Evolutionary conservation across 2,329 filamentous ascomycete genomes (phyloP).

Genomic region (Canariomyces notabilis): DNA sequence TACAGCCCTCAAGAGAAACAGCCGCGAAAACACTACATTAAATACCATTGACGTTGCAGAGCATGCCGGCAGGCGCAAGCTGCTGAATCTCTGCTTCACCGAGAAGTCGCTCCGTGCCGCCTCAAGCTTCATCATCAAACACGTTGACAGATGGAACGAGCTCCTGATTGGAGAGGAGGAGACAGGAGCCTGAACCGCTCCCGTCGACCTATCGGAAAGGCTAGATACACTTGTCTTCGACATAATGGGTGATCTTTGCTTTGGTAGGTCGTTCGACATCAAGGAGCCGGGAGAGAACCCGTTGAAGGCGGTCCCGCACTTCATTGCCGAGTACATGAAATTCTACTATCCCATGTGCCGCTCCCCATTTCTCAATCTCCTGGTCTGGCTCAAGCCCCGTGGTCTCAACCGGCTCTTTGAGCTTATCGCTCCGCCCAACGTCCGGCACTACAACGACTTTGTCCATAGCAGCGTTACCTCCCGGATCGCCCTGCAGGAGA

Average conservation of each 20-base stretch:
- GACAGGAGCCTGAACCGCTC: constrained; percentile 16
- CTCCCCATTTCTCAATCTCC: constrained; percentile 7
- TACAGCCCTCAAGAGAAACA: neutral
- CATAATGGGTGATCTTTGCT: constrained; percentile 20
- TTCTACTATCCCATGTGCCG: constrained; percentile 17
- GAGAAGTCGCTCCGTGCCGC: constrained; percentile 21
- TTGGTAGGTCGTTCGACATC: constrained; percentile 25
- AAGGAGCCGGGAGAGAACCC: constrained; percentile 24
- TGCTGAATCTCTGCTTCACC: constrained; percentile 23
- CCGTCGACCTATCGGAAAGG: constrained; percentile 2
- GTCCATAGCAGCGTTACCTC: constrained; percentile 17
- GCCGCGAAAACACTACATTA: neutral
- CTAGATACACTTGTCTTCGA: neutral
- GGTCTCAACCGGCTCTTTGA: constrained; percentile 18
- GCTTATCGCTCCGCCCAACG: constrained; percentile 9
- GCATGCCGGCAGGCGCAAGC: constrained; percentile 17
- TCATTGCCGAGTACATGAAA: constrained; percentile 15
- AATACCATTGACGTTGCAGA: neutral
- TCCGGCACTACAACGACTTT: constrained; percentile 18
- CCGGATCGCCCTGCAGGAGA: constrained; percentile 17
- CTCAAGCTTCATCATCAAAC: constrained; percentile 17
- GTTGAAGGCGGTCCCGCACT: constrained; percentile 17
- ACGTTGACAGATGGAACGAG: constrained; percentile 25
- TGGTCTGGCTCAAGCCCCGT: constrained; percentile 16
- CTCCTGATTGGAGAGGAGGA: constrained; percentile 10